Evolutionary conservation across 257 asterid species (phyloP).

Genomic region (Solanum chiquidenum): DNA sequence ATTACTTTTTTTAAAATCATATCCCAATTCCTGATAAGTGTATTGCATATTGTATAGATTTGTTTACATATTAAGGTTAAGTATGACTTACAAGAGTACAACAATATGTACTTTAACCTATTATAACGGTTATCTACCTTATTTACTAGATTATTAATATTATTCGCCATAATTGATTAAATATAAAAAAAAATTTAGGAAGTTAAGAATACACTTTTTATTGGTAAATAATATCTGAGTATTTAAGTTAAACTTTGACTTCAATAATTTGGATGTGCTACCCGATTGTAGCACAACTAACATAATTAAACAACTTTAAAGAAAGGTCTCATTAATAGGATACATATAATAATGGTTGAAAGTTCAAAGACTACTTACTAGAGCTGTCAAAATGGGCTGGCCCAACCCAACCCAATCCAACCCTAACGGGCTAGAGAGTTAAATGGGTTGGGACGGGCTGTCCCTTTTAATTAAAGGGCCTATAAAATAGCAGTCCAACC

Average conservation of each 20-base stretch:
- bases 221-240: not conserved
- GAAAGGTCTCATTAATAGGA: not conserved
- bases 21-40: not conserved
- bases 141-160: not conserved
- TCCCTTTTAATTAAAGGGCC: no score
- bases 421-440: no score
- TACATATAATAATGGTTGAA: conserved; percentile 1
- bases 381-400: no score
- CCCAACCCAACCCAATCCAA: no score
- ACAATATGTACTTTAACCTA: not conserved
- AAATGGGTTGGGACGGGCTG: no score
- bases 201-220: not conserved
- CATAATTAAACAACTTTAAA: not conserved
- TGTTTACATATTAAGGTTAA: not conserved
- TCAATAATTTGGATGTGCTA: not conserved
- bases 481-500: no score
- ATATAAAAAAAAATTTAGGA: not conserved
- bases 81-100: not conserved
- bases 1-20: not conserved
- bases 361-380: conserved; percentile 2
- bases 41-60: no score
- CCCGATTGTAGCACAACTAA: not conserved
- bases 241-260: not conserved
- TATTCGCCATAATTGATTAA: not conserved
- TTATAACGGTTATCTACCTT: not conserved